Conservation (phyloP, 2,329 filamentous ascomycete species). For the Pestalotiopsis fici region DNA sequence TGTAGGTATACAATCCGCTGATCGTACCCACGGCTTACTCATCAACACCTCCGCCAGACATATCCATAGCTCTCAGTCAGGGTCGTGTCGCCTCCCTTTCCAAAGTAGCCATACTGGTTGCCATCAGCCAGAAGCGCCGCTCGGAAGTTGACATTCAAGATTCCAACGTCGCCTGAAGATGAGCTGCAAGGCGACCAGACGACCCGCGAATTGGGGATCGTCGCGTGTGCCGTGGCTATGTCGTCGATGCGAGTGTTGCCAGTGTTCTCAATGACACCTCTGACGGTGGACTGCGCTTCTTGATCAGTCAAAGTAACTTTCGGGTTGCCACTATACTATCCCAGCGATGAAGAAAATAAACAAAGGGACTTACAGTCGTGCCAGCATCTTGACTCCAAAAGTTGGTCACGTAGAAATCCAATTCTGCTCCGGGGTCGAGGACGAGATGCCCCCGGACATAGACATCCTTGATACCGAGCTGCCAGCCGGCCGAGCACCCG, state of each 20-base stretch:
- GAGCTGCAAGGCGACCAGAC: constrained; percentile 37
- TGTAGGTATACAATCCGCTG: not conserved
- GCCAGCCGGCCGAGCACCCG: constrained; percentile 35
- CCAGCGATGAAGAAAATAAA: no score
- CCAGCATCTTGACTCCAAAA: constrained; percentile 38
- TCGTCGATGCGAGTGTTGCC: constrained; percentile 24
- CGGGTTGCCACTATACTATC: not conserved
- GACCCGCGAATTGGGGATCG: constrained; percentile 22
- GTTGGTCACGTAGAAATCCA: constrained; percentile 35
- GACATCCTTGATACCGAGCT: constrained; percentile 35
- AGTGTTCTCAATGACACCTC: constrained; percentile 26
- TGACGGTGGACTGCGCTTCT: constrained; percentile 26
- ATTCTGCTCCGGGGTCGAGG: constrained; percentile 30
- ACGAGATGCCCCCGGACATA: constrained; percentile 31
- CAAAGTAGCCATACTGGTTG: constrained; percentile 32
- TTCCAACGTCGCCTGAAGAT: constrained; percentile 32
- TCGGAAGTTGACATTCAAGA: constrained; percentile 43
- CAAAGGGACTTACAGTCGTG: constrained; percentile 26
- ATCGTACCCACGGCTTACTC: not conserved
- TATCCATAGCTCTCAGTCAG: constrained; percentile 35
- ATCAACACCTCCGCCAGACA: constrained; percentile 36
- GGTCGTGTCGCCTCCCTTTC: constrained; percentile 26
- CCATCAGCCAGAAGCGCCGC: constrained; percentile 33
- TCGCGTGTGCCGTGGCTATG: constrained; percentile 28
- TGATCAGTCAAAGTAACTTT: not conserved